A percentile compares a stretch with the other conserved stretches of the same genome.
Conservation (phyloP, 2,329 filamentous ascomycete genomes). For the Paradendryphiella salina region DNA sequence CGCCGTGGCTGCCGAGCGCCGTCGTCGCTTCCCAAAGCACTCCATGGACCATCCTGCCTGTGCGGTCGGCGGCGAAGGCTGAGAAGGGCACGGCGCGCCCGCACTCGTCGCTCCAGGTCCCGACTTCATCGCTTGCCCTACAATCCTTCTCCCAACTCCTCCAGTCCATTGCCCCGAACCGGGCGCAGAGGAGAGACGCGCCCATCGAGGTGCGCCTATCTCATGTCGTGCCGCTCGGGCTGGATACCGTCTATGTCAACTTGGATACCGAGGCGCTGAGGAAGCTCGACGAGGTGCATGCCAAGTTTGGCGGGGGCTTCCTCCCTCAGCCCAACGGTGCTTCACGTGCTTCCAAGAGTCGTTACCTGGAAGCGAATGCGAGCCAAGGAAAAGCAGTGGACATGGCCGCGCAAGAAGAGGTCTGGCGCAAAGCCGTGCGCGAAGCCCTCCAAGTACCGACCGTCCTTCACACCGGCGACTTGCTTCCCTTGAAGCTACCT, state of each 20-base stretch:
- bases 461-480: slow-evolving; percentile 81
- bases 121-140: slow-evolving; percentile 70
- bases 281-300: slow-evolving; percentile 80
- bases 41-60: slow-evolving; percentile 83
- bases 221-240: slow-evolving; percentile 74
- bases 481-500: slow-evolving; percentile 74
- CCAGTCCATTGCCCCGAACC: slow-evolving; percentile 74
- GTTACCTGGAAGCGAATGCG: slow-evolving; percentile 47
- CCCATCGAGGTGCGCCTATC: slow-evolving; percentile 83
- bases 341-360: slow-evolving; percentile 35
- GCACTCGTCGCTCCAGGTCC: slow-evolving; percentile 78
- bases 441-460: slow-evolving; percentile 72
- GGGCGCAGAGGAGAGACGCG: slow-evolving; percentile 71
- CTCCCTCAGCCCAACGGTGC: slow-evolving; percentile 40
- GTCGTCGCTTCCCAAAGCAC: slow-evolving; percentile 59
- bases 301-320: slow-evolving; percentile 73
- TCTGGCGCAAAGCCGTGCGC: slow-evolving; percentile 59
- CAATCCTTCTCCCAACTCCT: slow-evolving; percentile 78
- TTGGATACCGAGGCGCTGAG: slow-evolving; percentile 79
- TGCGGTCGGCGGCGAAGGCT: slow-evolving; percentile 54
- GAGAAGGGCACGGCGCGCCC: slow-evolving; percentile 52
- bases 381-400: slow-evolving; percentile 27
- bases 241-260: slow-evolving; percentile 86
- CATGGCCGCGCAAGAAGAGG: slow-evolving; percentile 36
- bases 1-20: slow-evolving; percentile 68